Percentiles rank a stretch among this genome's conserved stretches.
These are phyloP conservation scores for Trichoderma orchidacearum DNA, from an alignment of 495 filamentous ascomycete genomes.

Conservation along the genomic window DNA sequence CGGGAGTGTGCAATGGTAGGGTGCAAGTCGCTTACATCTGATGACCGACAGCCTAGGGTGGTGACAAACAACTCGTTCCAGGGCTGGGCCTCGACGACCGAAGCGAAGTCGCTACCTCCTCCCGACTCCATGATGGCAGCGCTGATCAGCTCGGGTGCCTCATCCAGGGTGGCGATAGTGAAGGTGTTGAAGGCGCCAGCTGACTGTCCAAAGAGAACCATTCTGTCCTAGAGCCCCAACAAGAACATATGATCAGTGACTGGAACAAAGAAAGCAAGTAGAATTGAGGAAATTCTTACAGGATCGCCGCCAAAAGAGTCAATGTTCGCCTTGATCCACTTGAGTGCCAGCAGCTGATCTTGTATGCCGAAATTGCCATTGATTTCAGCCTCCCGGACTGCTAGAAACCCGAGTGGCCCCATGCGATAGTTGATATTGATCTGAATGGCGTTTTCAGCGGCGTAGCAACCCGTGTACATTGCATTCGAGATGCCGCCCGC, in stretches of 20 bases:
- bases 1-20: background rate
- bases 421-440: slow-evolving; percentile 56
- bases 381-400: slow-evolving; percentile 25
- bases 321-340: slow-evolving; percentile 53
- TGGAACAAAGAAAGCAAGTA: background rate
- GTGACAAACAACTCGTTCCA: background rate
- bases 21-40: background rate
- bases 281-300: background rate
- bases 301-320: slow-evolving; percentile 47
- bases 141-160: slow-evolving; percentile 26
- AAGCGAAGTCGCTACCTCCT: background rate
- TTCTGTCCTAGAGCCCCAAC: slow-evolving; percentile 18
- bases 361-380: slow-evolving; percentile 42
- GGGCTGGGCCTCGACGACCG: background rate
- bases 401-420: slow-evolving; percentile 6
- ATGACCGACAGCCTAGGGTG: background rate
- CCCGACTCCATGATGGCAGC: background rate
- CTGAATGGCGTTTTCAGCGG: slow-evolving; percentile 29
- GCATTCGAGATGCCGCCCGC: slow-evolving; percentile 22
- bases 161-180: background rate
- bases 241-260: background rate
- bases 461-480: slow-evolving; percentile 11
- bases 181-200: slow-evolving; percentile 26
- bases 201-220: slow-evolving; percentile 44
- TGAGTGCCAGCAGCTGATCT: slow-evolving; percentile 44